These are phyloP conservation scores for Coelastrella sp. DNA, from an alignment of 139 green algal species.

Conservation along the genomic window DNA sequence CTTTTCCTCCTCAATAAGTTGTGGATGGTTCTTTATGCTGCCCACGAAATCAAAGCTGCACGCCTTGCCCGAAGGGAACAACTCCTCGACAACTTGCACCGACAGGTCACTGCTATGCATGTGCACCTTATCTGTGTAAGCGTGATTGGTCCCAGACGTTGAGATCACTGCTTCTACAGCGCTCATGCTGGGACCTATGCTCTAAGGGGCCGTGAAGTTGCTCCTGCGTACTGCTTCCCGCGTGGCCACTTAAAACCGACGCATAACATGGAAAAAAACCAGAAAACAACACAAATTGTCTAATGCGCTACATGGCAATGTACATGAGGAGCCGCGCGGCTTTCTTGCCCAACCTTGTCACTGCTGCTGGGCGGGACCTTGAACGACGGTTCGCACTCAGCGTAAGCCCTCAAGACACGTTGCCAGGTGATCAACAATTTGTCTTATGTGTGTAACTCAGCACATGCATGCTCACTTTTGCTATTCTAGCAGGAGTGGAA, in stretches of 20 bases:
- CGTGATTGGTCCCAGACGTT: background rate
- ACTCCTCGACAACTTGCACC: background rate
- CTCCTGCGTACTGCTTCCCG: background rate
- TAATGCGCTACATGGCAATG: background rate
- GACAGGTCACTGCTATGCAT: background rate
- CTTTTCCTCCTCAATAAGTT: conserved; percentile 19
- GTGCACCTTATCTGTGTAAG: background rate
- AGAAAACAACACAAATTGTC: background rate
- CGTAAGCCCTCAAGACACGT: background rate
- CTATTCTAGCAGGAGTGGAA: too few species aligned
- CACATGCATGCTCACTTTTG: too few species aligned
- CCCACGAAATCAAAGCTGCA: conserved; percentile 20
- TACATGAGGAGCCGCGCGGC: background rate
- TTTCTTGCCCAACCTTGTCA: background rate
- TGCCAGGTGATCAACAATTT: background rate
- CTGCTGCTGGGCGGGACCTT: background rate
- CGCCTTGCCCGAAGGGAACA: background rate
- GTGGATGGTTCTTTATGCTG: conserved; percentile 30
- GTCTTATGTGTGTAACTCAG: too few species aligned
- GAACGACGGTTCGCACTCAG: background rate
- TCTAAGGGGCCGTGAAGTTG: background rate
- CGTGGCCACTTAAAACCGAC: background rate
- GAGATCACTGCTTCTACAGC: background rate
- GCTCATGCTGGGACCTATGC: background rate
- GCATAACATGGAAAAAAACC: background rate